Conservation (phyloP, 2,329 filamentous ascomycete genomes). For the Sporothrix protearum region DNA sequence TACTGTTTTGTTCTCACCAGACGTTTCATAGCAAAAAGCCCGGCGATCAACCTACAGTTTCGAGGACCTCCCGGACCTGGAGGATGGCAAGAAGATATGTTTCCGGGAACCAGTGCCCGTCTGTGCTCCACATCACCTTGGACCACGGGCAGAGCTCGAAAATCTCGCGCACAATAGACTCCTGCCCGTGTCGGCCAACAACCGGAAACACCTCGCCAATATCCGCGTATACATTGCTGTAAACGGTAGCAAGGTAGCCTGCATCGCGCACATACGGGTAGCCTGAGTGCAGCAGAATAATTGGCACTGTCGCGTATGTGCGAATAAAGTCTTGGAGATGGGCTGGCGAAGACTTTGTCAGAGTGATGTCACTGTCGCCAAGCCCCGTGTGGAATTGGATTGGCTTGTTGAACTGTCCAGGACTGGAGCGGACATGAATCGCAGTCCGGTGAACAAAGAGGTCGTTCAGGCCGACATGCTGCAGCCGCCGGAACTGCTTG, state of each 20-base stretch:
- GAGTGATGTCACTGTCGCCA: constrained; percentile 72
- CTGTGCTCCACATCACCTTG: constrained; percentile 76
- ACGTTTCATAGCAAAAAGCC: background rate
- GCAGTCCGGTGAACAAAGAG: constrained; percentile 64
- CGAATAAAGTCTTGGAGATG: constrained; percentile 72
- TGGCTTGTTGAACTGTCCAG: constrained; percentile 57
- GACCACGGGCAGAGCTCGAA: constrained; percentile 71
- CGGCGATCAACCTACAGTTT: constrained; percentile 49
- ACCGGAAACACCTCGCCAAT: constrained; percentile 80
- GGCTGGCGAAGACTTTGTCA: constrained; percentile 68
- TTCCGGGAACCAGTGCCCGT: constrained; percentile 76
- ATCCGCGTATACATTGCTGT: constrained; percentile 76
- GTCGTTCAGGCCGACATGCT: constrained; percentile 64
- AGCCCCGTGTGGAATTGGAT: constrained; percentile 82
- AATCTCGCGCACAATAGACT: constrained; percentile 64
- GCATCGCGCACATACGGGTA: constrained; percentile 79
- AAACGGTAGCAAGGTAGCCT: constrained; percentile 73
- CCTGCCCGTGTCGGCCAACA: constrained; percentile 72
- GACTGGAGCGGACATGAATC: constrained; percentile 50
- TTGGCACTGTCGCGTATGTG: constrained; percentile 63
- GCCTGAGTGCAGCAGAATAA: constrained; percentile 74
- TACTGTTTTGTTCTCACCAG: background rate
- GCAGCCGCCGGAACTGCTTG: constrained; percentile 49
- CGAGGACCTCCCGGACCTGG: constrained; percentile 68
- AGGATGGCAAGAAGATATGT: constrained; percentile 69